phyloP scores from a whole-genome alignment of 108 stramenopile species.

The Stephanodiscus minutulus region DNA sequence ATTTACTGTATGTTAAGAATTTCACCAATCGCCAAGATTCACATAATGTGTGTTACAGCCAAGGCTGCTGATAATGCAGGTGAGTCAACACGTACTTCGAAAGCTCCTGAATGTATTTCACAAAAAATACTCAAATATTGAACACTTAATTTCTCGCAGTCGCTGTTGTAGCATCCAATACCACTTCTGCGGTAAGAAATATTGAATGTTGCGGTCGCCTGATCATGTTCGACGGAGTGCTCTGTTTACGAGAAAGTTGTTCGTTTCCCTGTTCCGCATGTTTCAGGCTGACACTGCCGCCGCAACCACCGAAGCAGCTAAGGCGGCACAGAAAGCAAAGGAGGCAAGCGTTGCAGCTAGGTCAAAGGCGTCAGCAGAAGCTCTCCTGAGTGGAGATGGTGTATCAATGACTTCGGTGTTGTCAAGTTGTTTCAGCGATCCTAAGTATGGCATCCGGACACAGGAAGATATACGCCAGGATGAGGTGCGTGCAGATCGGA shows the following conservation, averaged over 20 bases:
- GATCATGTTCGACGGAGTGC: not conserved
- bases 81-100: slow-evolving; percentile 1
- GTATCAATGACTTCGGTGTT: slow-evolving; percentile 58
- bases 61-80: slow-evolving; percentile 37
- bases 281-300: slow-evolving; percentile 43
- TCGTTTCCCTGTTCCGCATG: not conserved
- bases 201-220: not conserved
- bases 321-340: slow-evolving; percentile 76
- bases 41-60: slow-evolving; percentile 20
- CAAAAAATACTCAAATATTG: slow-evolving; percentile 1
- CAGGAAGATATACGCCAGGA: slow-evolving; percentile 17
- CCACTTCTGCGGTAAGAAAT: slow-evolving; percentile 29
- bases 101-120: not conserved
- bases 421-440: slow-evolving; percentile 67
- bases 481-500: slow-evolving; percentile 20
- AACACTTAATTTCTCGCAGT: not conserved
- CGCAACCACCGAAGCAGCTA: slow-evolving; percentile 51
- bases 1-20: not conserved
- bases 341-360: slow-evolving; percentile 61
- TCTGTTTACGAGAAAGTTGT: not conserved
- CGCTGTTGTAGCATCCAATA: slow-evolving; percentile 37
- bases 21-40: not conserved
- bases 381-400: slow-evolving; percentile 78
- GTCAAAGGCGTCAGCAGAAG: slow-evolving; percentile 55
- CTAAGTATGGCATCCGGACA: slow-evolving; percentile 63